A percentile compares a stretch with the other conserved stretches of the same genome.
Conservation (phyloP, 352 stramenopile genomes). For the Blastocystis sp. region DNA sequence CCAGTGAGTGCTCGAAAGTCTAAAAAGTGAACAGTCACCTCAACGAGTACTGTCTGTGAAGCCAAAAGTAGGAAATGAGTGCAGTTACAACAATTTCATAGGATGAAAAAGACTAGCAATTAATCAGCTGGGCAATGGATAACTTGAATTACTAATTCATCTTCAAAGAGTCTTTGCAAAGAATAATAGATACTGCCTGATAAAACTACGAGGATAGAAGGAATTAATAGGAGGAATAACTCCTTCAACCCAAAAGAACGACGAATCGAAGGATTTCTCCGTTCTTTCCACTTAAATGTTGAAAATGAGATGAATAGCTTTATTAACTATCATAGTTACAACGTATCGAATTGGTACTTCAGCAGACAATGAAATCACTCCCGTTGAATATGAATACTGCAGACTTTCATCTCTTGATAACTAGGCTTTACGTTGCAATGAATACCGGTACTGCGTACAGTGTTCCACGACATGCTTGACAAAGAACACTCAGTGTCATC, state of each 20-base stretch:
- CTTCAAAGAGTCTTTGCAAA: slow-evolving; percentile 24
- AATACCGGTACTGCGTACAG: neutral
- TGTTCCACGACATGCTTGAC: neutral
- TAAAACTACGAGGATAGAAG: neutral
- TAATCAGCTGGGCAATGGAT: neutral
- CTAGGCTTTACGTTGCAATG: neutral
- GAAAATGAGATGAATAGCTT: neutral
- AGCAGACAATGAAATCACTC: neutral
- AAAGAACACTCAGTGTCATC: neutral
- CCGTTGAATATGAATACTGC: neutral
- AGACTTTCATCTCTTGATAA: neutral
- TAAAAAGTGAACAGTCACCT: neutral
- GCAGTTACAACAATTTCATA: neutral
- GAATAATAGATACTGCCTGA: neutral
- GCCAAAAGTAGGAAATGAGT: neutral
- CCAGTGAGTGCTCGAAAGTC: neutral
- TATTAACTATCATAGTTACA: neutral
- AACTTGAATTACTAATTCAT: slow-evolving; percentile 40
- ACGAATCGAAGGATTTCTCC: neutral
- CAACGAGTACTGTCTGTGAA: neutral
- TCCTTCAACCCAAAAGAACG: neutral
- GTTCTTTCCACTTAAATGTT: neutral
- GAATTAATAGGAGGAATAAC: slow-evolving; percentile 8
- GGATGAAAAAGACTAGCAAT: neutral
- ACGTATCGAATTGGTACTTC: neutral